Base-by-base conservation (phyloP, 306 rosid species). In the Castanospermum australe region DNA sequence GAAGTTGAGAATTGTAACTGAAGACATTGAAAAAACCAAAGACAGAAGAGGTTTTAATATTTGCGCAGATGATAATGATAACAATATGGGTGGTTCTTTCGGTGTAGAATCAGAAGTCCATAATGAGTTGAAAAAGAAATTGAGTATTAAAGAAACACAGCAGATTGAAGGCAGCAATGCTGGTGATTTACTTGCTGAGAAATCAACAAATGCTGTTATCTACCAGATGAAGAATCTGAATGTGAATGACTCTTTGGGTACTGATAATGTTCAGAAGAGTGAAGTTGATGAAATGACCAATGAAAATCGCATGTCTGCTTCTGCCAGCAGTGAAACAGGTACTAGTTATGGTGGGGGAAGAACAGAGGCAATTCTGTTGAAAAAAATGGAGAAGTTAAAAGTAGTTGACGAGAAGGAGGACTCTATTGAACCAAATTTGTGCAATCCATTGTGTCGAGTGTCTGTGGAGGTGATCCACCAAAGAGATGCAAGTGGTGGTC, bases 181-280 rank as follows among this genome's bases (percentile, higher is more conserved):
- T 59, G 50, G 20, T 50, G 81, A 22, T 78, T 17, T 70, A 17
- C 32, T 47, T 54, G 41, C 57, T 72, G 84, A 84, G 66, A 67
- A 80, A 55, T 77, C 86, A 12, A 74, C 75, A 12, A 69, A 78
- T 75, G 69, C 77, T 10, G 81, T 91, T 77, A 80, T 81, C 6
- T 70, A 68, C 67, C 87, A 73, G 86, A 72, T 95, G 83, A 88
- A 85, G 83, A 87, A 84, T 86, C 52, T 91, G 79, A 91, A 83
- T 79, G 73, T 90, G 59, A 79, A 79, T 59, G 92, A 81, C 44
- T 45, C 81, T 45, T 14, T 35, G 50, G 76, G 63, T 62, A 7
- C 30, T 63, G 51, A 51, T 35, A 38, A 70, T 76, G 56, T 38
- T 79, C 25, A 33, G 2, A 80, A 65, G 77, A 77, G 64, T 67